Conservation (phyloP, 345 rosid species). For the Geranium brycei region DNA sequence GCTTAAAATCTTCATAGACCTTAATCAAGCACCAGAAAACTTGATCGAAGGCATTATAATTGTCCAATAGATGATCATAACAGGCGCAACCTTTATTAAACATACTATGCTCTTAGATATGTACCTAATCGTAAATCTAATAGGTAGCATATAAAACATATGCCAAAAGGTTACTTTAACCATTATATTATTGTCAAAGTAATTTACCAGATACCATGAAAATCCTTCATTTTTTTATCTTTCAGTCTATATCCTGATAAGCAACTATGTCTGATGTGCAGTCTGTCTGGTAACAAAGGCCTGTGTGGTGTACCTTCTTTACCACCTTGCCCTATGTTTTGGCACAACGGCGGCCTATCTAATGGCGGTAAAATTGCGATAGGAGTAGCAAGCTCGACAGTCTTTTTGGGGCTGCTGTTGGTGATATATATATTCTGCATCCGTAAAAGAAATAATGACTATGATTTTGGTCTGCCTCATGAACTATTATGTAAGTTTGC, state of each 20-base stretch:
- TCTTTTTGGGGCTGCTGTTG: constrained; percentile 29
- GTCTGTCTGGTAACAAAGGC: constrained; percentile 87
- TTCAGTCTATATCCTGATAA: not conserved
- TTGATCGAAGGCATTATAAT: no score
- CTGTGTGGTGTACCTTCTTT: constrained; percentile 78
- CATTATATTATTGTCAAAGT: no score
- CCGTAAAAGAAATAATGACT: constrained; percentile 58
- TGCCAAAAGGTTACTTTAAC: no score
- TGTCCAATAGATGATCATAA: no score
- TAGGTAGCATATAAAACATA: no score
- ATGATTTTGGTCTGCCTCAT: constrained; percentile 88
- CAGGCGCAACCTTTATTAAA: no score
- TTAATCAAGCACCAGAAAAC: no score
- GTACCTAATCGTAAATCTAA: no score
- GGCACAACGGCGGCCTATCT: constrained; percentile 83
- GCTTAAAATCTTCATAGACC: no score
- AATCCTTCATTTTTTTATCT: not conserved
- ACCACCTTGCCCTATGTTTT: constrained; percentile 59
- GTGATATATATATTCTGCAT: constrained; percentile 47
- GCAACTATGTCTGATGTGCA: constrained; percentile 17
- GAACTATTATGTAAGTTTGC: constrained; percentile 68
- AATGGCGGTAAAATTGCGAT: constrained; percentile 68
- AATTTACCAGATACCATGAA: not conserved
- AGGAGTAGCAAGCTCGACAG: constrained; percentile 39
- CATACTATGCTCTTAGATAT: no score